phyloP scores from a whole-genome alignment of 2,329 filamentous ascomycete genomes.

The Colletotrichum lindemuthianum region DNA sequence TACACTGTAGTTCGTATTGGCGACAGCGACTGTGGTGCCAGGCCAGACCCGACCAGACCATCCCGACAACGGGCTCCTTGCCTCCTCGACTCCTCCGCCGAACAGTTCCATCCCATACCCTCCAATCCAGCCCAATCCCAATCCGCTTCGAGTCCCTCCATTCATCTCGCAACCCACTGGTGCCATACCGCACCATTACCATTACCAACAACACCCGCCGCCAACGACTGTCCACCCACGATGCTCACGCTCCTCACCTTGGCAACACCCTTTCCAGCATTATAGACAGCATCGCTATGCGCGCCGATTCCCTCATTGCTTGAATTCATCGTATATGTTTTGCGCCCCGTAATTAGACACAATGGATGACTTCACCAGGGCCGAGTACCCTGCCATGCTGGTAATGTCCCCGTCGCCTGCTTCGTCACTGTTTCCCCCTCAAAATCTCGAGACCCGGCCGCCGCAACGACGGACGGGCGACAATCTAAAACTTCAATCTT shows the following conservation, averaged over 20 bases:
- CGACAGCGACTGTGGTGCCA: not conserved
- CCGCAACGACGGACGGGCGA: not conserved
- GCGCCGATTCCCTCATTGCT: constrained; percentile 33
- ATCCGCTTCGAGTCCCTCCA: constrained; percentile 24
- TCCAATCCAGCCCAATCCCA: not conserved
- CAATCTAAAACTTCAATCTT: too few species aligned
- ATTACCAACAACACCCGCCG: constrained; percentile 20
- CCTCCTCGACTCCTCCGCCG: constrained; percentile 9
- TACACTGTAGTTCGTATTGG: constrained; percentile 4
- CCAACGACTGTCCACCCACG: constrained; percentile 19
- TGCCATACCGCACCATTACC: constrained; percentile 23
- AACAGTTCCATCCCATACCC: constrained; percentile 13
- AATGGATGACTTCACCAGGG: constrained; percentile 82
- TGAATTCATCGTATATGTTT: constrained; percentile 34
- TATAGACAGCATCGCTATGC: constrained; percentile 38
- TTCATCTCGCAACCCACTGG: constrained; percentile 20
- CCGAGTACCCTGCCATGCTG: constrained; percentile 95
- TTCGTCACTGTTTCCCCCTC: constrained; percentile 17
- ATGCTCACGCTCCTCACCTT: constrained; percentile 36
- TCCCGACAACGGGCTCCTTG: constrained; percentile 19
- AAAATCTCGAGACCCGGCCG: not conserved
- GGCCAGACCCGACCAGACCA: not conserved
- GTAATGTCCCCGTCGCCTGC: constrained; percentile 59
- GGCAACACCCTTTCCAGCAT: constrained; percentile 29
- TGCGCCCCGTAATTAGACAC: constrained; percentile 39